Base-by-base conservation (phyloP, 2,329 filamentous ascomycete genomes). In the Scorias spongiosa region DNA sequence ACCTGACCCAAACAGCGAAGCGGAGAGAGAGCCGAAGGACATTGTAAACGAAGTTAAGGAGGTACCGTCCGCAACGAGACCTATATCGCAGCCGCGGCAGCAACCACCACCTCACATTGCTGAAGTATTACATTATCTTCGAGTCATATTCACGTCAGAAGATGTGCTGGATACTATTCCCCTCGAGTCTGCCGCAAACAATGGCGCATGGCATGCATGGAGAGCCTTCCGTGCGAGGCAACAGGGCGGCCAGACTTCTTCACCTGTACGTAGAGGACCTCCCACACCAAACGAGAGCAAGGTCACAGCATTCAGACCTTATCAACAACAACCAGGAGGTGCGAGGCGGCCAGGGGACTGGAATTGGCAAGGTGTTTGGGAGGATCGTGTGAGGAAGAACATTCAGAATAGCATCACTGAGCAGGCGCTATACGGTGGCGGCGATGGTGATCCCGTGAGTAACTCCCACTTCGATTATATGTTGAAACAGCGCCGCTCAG, bases 321-420 rank as follows among this genome's bases (percentile, higher is more conserved):
- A 38, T 42, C 58, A 52, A 48, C 59, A 54, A 53, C 60, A 51
- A 47, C 58, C 60, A 11, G 60, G 60, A n/a, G 60, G 57, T 59
- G 75, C 64, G 47, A 67, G 79, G 47, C 70, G 74, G 41, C 86
- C 86, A 0, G 84, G 82, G 6, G 82, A 93, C 54, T 96, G 89
- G 89, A 93, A 93, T 58, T 96, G 89, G 89, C 86, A 94, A 56
- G 88, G 89, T 0, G 89, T 96, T 0, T 98, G 89, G 89, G 84
- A 93, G 59, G 81, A 88, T 50, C 75, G 89, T 44, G 88, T 94
- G 1, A 80, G 77, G 62, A 84, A 81, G 60, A 82, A 82, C 14
- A 76, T 95, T 38, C 75, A 80, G 42, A 72, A 75, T 9, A 93
- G 86, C 56, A 65, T 86, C 41, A 84, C 84, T 1, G 89, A 96